Conservation (phyloP, 768 basidiomycete species). For the Tephrocybe sp. region DNA sequence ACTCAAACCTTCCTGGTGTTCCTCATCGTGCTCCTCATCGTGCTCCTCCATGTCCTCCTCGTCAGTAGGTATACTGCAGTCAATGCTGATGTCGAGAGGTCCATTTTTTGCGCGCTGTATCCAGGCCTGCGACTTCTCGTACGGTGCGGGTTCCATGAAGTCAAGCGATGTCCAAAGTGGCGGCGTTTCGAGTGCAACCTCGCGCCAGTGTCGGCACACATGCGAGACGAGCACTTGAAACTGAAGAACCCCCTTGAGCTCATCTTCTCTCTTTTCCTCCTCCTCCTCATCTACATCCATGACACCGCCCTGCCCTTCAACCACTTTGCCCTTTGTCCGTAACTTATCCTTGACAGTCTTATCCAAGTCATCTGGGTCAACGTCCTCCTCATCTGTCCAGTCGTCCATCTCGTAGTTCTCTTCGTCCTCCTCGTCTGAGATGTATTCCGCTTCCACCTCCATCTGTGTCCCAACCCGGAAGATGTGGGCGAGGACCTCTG, state of each 20-base stretch:
- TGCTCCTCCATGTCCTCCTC: conserved; percentile 26
- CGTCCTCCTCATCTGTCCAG: conserved; percentile 24
- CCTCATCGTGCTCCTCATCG: conserved; percentile 24
- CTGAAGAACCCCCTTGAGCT: conserved; percentile 19
- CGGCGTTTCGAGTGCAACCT: conserved; percentile 49
- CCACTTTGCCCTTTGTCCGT: conserved; percentile 17
- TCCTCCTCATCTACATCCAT: conserved; percentile 18
- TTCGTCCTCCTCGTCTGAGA: conserved; percentile 35
- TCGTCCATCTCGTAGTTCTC: conserved; percentile 34
- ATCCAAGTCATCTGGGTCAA: conserved; percentile 9
- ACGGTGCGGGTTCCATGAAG: conserved; percentile 39
- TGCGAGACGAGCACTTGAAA: conserved; percentile 62
- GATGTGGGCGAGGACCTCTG: conserved; percentile 56
- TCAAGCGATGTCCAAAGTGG: conserved; percentile 55
- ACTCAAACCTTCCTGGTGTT: conserved; percentile 5
- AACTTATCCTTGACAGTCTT: conserved; percentile 13
- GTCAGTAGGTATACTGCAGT: conserved; percentile 29
- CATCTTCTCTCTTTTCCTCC: conserved; percentile 13
- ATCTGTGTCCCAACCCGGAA: conserved; percentile 46
- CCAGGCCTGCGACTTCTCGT: conserved; percentile 42
- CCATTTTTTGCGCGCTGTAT: conserved; percentile 54
- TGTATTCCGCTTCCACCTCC: conserved; percentile 33
- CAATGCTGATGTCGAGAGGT: conserved; percentile 54
- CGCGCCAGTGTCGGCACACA: conserved; percentile 62
- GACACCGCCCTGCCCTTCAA: conserved; percentile 20